A percentile compares a stretch with the other conserved stretches of the same genome.
Conservation (phyloP, 352 stramenopile genomes). For the Phytophthora vignae region DNA sequence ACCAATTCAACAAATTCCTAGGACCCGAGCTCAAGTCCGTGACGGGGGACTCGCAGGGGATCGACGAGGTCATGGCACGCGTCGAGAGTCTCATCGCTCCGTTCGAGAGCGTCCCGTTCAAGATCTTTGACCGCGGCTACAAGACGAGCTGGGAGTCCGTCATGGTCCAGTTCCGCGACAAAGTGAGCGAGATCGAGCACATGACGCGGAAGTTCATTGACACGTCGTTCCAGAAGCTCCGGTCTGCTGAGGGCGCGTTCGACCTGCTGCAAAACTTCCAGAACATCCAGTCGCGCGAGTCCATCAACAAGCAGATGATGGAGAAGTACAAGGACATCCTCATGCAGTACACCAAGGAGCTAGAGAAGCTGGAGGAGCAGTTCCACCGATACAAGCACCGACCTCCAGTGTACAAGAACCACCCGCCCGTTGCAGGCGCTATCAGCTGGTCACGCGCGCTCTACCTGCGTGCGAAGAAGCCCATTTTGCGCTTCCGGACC, state of each 20-base stretch:
- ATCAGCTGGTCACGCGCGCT: slow-evolving; percentile 86
- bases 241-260: slow-evolving; percentile 94
- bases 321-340: slow-evolving; percentile 97
- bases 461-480: slow-evolving; percentile 94
- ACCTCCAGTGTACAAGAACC: slow-evolving; percentile 94
- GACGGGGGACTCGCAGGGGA: slow-evolving; percentile 94
- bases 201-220: slow-evolving; percentile 97
- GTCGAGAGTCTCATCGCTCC: slow-evolving; percentile 88
- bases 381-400: slow-evolving; percentile 87
- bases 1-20: slow-evolving; percentile 97
- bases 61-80: slow-evolving; percentile 94
- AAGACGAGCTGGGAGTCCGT: slow-evolving; percentile 95
- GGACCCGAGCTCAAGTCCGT: slow-evolving; percentile 96
- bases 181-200: slow-evolving; percentile 95
- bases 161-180: slow-evolving; percentile 94
- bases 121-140: slow-evolving; percentile 95
- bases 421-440: slow-evolving; percentile 88
- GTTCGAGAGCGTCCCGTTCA: slow-evolving; percentile 92
- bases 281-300: slow-evolving; percentile 95
- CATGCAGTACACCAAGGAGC: slow-evolving; percentile 96
- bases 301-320: slow-evolving; percentile 97
- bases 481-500: slow-evolving; percentile 94
- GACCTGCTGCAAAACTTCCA: slow-evolving; percentile 98
- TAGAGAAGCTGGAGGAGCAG: slow-evolving; percentile 91
- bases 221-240: slow-evolving; percentile 95